Evolutionary conservation across 1,284 basidiomycete species (phyloP).

Genomic region (Ceratobasidium sp.): DNA sequence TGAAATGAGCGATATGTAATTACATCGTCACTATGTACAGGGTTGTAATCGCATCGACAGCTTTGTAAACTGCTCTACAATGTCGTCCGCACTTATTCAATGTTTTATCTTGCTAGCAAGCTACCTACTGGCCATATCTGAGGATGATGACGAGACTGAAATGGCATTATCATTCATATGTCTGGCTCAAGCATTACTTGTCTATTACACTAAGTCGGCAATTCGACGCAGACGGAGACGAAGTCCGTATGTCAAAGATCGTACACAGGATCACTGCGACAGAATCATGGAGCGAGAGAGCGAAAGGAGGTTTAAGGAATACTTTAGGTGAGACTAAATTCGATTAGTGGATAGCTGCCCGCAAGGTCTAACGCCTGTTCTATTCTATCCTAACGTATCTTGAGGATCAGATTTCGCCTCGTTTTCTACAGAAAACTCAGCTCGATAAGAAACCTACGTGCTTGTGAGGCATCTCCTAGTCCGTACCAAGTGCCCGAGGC

Average conservation of each 20-base stretch:
- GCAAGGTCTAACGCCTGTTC: too few relatives aligned
- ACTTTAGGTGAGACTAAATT: neutral
- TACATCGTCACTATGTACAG: too few relatives aligned
- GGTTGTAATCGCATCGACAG: neutral
- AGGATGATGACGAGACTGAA: conserved; percentile 17
- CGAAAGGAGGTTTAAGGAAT: neutral
- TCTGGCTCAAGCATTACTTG: neutral
- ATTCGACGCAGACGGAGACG: neutral
- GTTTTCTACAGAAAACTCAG: too few relatives aligned
- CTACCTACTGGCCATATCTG: neutral
- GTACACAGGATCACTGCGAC: conserved; percentile 9
- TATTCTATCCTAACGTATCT: too few relatives aligned
- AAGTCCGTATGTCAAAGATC: conserved; percentile 6
- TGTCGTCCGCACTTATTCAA: neutral
- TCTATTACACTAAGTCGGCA: conserved; percentile 7
- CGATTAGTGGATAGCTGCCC: too few relatives aligned
- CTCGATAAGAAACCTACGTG: too few relatives aligned
- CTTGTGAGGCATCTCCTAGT: too few relatives aligned
- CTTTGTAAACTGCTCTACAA: neutral
- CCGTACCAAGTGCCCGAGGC: too few relatives aligned
- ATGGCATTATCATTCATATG: neutral
- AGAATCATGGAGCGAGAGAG: conserved; percentile 8
- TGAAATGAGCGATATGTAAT: neutral
- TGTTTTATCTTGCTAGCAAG: conserved; percentile 4
- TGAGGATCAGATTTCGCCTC: too few relatives aligned